Base-by-base conservation (phyloP, 129 eudicot genomes). In the Tanacetum coccineum region DNA sequence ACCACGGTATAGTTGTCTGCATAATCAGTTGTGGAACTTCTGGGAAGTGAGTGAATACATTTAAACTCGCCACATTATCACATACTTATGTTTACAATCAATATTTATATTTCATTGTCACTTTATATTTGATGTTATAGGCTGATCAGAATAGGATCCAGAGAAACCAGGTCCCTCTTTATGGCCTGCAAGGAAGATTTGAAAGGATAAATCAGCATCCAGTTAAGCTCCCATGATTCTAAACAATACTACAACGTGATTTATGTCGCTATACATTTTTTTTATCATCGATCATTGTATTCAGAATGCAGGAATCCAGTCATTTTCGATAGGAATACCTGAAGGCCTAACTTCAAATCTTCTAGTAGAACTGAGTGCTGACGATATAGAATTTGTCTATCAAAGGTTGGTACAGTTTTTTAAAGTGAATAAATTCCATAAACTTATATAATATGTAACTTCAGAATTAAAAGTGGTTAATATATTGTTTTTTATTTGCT, bases 141-240 rank as follows among this genome's bases (percentile, higher is more conserved):
- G 79, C 96, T 61, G 98, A 92, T 72, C 89, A 78, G 82, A 92
- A 84, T 71, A 67, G 98, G 55, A 74, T 92, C 20, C 73, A 73
- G 12, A 70, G 91, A 67, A 86, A 84, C 28, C 98, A 83, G 78
- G 80, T 77, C 25, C 98, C 98, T 45, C 93, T 88, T 22, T 92
- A 88, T 88, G 83, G 77, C 42, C 82, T 88, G 61, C 85, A 77
- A 64, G 95, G 91, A 76, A 83, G 85, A 81, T 92, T 88, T 80
- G 87, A 82, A 64, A 81, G 96, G 79, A 88, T 92, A 64, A 92
- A 92, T 67, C 81, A 92, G 80, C 98, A 92, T 76, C 98, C 98
- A 76, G 98, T 92, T 78, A 82, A 56, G 96, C 79, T 75, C 72
- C 74, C 13, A 48, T 39, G 32, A 17, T 56, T 68, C 15, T 66